Evolutionary conservation across 495 filamentous ascomycete species (phyloP).

Genomic region (Penicillium coprophilum): DNA sequence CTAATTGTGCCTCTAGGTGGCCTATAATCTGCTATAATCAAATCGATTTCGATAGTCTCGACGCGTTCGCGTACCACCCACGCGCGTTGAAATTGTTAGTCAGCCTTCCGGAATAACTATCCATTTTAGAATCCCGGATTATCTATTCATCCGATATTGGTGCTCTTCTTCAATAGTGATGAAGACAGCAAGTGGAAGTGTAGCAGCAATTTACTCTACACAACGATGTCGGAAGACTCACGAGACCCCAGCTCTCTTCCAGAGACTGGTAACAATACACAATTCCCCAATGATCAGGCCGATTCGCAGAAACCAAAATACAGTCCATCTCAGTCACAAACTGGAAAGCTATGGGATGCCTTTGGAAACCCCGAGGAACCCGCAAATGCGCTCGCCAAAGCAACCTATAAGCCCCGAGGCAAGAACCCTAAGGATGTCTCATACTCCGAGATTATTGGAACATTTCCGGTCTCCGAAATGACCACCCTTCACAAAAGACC

Average conservation of each 20-base stretch:
- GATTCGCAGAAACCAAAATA: constrained; percentile 39
- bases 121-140: constrained; percentile 18
- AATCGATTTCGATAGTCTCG: constrained; percentile 25
- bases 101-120: constrained; percentile 35
- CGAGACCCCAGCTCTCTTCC: constrained; percentile 31
- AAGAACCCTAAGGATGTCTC: constrained; percentile 46
- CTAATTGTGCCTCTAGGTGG: constrained; percentile 16
- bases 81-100: constrained; percentile 30
- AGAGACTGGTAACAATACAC: constrained; percentile 20
- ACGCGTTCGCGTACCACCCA: constrained; percentile 43
- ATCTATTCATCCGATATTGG: constrained; percentile 23
- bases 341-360: constrained; percentile 53
- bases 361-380: constrained; percentile 51
- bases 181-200: constrained; percentile 3
- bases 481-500: constrained; percentile 73
- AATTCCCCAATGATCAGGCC: constrained; percentile 21
- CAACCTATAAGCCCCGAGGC: constrained; percentile 47
- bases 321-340: constrained; percentile 46
- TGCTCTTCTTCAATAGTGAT: constrained; percentile 3
- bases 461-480: constrained; percentile 68
- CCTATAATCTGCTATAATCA: constrained; percentile 23
- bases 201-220: constrained; percentile 4
- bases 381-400: constrained; percentile 50
- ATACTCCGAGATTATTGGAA: constrained; percentile 63
- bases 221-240: constrained; percentile 57